Base-by-base conservation (phyloP, 148 eudicot species). In the Silene uniflora region DNA sequence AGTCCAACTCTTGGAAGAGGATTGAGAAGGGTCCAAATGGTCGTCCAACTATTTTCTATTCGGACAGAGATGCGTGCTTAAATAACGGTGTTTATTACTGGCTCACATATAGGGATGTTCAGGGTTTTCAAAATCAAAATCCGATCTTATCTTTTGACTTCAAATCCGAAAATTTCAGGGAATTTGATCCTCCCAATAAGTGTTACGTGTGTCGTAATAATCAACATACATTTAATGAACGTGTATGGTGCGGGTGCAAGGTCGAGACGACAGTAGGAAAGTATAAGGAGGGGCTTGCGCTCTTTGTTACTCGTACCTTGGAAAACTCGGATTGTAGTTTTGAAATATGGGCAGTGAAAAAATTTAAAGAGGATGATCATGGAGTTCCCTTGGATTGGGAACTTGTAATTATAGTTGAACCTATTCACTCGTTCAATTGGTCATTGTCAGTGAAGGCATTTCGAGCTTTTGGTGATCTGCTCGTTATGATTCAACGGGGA, bases 21-120 rank as follows among this genome's bases (percentile, higher is more conserved):
- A 24, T 63, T 63, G 8, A 63, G 35, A n/a, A 16, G 7, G 62
- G 62, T 59, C 5, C 18, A 18, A 59, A 6, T 6, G 7, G 7
- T 59, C 21, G 21, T 59, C 39, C 6, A 5, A 35, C 4, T 35
- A 2, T 35, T 35, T 0, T 35, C 6, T 35, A 35, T 5, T 35
- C 39, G 39, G 39, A 16, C 22, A 59, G 3, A 59, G 62, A 18
- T 21, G 67, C 67, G 9, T 62, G 25, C 67, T 62, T 62, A 16
- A 8, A 62, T 24, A 62, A 67, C 23, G 70, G 70, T 35, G 70
- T 67, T 67, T 67, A 39, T 67, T 67, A 67, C 18, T 67, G 47
- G 70, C 21, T 39, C 5, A 22, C 22, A 32, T 0, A 3, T 42
- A 14, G 0, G 39, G 39, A 35, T 35, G 6, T 35, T 4, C 0